Base-by-base conservation (phyloP, 305 asterid species). In the Rubia balearica region DNA sequence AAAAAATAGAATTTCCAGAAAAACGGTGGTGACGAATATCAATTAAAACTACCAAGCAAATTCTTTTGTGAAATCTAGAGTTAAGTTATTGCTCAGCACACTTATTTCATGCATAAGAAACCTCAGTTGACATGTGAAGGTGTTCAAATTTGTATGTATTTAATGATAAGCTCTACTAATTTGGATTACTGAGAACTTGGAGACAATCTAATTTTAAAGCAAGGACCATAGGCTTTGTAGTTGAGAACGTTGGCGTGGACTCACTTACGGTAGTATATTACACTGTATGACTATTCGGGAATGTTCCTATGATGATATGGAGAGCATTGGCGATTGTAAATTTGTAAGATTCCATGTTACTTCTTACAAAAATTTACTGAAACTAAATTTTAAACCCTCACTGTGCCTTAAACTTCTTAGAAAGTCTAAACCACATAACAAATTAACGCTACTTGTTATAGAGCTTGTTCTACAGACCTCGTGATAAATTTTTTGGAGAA, bases 1-100 rank as follows among this genome's bases (percentile, higher is more conserved):
- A 59, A 38, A 63, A 57, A 21, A 76, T 61, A 0, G 67, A 70
- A 24, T 8, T 57, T 57, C 51, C 19, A 5, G 24, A 8, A 17
- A 51, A 49, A 14, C 13, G 21, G 56, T 16, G 19, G 21, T 49
- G 21, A 1, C 2, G 2, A 49, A 30, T 22, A 22, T 40, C 53
- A 21, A 19, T 41, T 66, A 11, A 30, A 51, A 51, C 22, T 46
- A 3, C 17, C 10, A 21, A 57, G 41, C 43, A 22, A 7, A 14
- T 41, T 56, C 13, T 56, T 22, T 57, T 70, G 8, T 12, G 41
- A 55, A 51, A 69, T 5, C 12, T 21, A 53, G 72, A 69, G 65
- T 53, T 69, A 6, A 51, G 22, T 51, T 51, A 2, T 17, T 48
- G 55, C 3, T 48, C 55, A 48, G 55, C n/a, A 14, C 19, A 48